Conservation (phyloP, 164 flowering plant species). For the Santalum album region DNA sequence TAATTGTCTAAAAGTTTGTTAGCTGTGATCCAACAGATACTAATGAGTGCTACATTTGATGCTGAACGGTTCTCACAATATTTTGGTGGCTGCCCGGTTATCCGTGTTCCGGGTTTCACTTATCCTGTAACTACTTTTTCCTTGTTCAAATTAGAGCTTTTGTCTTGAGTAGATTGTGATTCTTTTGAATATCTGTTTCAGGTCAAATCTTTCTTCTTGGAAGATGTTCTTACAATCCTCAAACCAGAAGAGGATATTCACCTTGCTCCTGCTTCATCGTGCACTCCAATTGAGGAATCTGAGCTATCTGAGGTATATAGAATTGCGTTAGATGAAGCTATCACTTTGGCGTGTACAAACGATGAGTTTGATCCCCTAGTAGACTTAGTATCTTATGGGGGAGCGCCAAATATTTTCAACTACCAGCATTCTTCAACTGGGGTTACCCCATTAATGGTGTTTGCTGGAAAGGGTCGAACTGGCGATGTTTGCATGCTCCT, state of each 20-base stretch:
- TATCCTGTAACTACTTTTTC: constrained; percentile 52
- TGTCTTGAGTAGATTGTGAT: not conserved
- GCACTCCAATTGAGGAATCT: constrained; percentile 17
- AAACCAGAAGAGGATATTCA: constrained; percentile 38
- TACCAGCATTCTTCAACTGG: constrained; percentile 78
- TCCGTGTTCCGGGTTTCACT: constrained; percentile 94
- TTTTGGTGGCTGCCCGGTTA: constrained; percentile 91
- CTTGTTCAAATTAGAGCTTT: not conserved
- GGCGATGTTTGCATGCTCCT: constrained; percentile 84
- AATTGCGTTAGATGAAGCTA: constrained; percentile 76
- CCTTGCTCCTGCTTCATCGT: constrained; percentile 18
- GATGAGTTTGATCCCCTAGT: constrained; percentile 78
- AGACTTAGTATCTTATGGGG: constrained; percentile 55
- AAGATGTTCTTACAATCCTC: constrained; percentile 74
- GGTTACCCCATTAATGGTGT: constrained; percentile 80
- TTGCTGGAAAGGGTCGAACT: constrained; percentile 79
- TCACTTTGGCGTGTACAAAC: constrained; percentile 57
- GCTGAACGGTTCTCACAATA: constrained; percentile 88
- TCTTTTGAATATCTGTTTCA: constrained; percentile 20
- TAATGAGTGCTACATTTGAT: constrained; percentile 98
- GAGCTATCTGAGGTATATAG: constrained; percentile 42
- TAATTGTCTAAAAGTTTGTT: too few species aligned
- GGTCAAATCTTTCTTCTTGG: constrained; percentile 78
- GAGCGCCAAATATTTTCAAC: constrained; percentile 42
- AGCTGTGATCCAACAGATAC: constrained; percentile 37